Evolutionary conservation across 2,329 filamentous ascomycete species (phyloP).

Genomic region (Fusarium beomiforme): DNA sequence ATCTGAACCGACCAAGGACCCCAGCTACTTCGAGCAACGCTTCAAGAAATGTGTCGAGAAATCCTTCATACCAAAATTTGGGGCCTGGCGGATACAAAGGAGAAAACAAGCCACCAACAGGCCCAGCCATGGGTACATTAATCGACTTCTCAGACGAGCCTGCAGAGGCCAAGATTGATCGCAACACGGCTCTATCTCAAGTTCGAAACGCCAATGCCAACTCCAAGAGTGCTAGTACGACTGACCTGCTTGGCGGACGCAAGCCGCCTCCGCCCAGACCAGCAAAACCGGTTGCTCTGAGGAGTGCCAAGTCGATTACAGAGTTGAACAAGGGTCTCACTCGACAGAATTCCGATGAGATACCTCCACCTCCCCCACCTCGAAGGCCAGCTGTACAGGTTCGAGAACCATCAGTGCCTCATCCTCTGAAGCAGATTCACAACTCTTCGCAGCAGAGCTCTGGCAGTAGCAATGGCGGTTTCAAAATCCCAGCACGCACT

Average conservation of each 20-base stretch:
- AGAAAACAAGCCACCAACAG: constrained; percentile 43
- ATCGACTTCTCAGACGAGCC: constrained; percentile 70
- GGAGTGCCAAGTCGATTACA: constrained; percentile 53
- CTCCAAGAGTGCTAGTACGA: constrained; percentile 39
- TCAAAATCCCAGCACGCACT: constrained; percentile 25
- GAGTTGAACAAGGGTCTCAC: constrained; percentile 39
- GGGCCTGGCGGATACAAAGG: constrained; percentile 22
- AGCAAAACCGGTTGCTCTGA: constrained; percentile 65
- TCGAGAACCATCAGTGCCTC: constrained; percentile 41
- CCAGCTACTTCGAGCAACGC: constrained; percentile 44
- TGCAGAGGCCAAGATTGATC: constrained; percentile 49
- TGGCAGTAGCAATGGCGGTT: constrained; percentile 25
- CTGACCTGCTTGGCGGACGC: constrained; percentile 46
- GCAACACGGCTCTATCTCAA: constrained; percentile 47
- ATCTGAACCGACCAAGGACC: constrained; percentile 41
- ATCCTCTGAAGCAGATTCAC: constrained; percentile 55
- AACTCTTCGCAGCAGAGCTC: constrained; percentile 51
- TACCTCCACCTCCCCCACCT: constrained; percentile 49
- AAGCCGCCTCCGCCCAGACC: constrained; percentile 64
- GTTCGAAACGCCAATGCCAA: constrained; percentile 36
- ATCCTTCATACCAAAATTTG: constrained; percentile 43
- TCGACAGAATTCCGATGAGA: constrained; percentile 25
- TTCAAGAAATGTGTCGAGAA: constrained; percentile 24
- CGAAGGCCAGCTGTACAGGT: constrained; percentile 45
- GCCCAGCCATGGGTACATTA: constrained; percentile 63